Evolutionary conservation across 169 alveolate species (phyloP).

Genomic region (Amoebophrya sp.): DNA sequence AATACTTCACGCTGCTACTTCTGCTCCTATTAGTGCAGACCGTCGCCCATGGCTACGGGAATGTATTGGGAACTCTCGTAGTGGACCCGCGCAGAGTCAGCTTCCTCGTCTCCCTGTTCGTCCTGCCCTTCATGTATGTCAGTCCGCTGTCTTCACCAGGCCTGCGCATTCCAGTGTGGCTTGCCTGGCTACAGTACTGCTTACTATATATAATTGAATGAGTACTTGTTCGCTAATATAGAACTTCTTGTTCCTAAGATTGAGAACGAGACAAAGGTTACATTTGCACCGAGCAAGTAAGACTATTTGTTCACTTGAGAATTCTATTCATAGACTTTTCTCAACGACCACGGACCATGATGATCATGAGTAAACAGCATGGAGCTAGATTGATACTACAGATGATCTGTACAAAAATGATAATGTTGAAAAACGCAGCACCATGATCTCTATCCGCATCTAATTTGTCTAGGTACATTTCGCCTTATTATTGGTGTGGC

Average conservation of each 20-base stretch:
- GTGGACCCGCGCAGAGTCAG: neutral
- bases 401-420: neutral
- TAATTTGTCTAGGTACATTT: neutral
- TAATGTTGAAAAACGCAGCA: neutral
- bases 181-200: neutral
- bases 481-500: neutral
- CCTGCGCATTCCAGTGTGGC: neutral
- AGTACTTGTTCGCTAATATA: no score
- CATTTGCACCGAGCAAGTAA: neutral
- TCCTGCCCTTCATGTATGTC: neutral
- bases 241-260: neutral
- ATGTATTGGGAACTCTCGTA: neutral
- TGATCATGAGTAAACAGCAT: neutral
- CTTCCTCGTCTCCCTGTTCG: neutral
- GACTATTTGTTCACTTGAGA: neutral
- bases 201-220: no score
- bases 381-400: neutral
- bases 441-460: neutral
- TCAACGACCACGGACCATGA: neutral
- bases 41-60: neutral
- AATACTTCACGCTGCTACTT: neutral
- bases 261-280: neutral
- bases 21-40: neutral
- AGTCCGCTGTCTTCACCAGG: neutral
- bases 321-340: neutral